Evolutionary conservation across 2,329 filamentous ascomycete species (phyloP), one percentile per base, ranked within the genome.

Genomic region (Fusarium sp.): DNA sequence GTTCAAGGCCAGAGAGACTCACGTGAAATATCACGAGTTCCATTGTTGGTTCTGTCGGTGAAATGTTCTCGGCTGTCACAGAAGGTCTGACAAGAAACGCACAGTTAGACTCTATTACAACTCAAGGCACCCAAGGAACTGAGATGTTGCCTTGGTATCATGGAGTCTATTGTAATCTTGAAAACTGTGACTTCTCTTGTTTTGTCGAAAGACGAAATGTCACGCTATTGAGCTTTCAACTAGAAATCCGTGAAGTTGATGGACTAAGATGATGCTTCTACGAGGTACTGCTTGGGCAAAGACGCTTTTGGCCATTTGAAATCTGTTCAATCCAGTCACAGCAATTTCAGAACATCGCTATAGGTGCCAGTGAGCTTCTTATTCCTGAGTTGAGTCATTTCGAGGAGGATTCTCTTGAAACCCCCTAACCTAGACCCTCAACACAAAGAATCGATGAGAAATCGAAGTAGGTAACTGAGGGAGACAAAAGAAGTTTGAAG

Each of bases 151-250:
- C 0, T 53, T 11, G 11, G 5, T 14, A 24, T 24, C 12, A 4
- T 18, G 9, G 3, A 14, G 17, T 35, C 3, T 15, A 20, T 24
- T 20, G 5, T 18, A 6, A 10, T 14, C 8, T 11, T 1, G 6
- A 11, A 5, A 8, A 9, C n/a, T 20, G n/a, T 20, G 6, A 8
- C 48, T 35, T 53, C 3, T 20, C 8, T 26, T 15, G 4, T 2
- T 3, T 35, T 8, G 3, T 24, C 6, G 22, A 15, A 20, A 14
- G 11, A 7, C 8, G 8, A 35, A 24, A 14, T 24, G 6, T 4
- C 6, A 11, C 0, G n/a, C n/a, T 9, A 3, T 8, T 20, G 15
- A 6, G 17, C 0, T 14, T 20, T 20, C 17, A 24, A 11, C 2
- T 4, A 4, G 9, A 17, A 35, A 1, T 20, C 5, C 1, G 3